phyloP scores from a whole-genome alignment of 2,329 filamentous ascomycete species.

The Arthrobotrys pseudoclavata region DNA sequence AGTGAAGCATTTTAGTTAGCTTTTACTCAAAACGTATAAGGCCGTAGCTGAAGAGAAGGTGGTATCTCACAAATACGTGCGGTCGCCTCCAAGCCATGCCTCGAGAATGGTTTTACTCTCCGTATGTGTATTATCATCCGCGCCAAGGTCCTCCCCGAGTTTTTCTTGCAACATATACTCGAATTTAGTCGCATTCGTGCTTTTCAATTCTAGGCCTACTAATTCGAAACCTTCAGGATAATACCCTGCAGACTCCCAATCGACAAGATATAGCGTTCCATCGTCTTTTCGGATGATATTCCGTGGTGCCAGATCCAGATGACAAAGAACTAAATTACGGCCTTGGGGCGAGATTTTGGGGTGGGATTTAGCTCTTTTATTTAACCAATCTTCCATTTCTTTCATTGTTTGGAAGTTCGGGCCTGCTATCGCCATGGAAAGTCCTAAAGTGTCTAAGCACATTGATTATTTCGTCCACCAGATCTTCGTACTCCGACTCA shows the following conservation, averaged over 20 bases:
- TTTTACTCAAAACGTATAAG: too few species aligned
- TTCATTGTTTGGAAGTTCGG: neutral
- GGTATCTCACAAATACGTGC: too few species aligned
- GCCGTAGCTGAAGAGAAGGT: too few species aligned
- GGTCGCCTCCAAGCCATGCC: too few species aligned
- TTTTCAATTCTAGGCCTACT: neutral
- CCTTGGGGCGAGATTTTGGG: neutral
- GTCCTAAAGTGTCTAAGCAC: neutral
- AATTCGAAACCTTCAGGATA: slow-evolving; percentile 8
- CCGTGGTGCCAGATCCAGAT: slow-evolving; percentile 7
- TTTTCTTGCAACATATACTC: neutral
- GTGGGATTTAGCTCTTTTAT: neutral
- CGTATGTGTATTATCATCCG: too few species aligned
- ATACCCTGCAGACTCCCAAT: slow-evolving; percentile 23
- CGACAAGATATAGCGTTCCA: slow-evolving; percentile 5
- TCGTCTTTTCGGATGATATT: slow-evolving; percentile 1
- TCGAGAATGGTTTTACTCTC: too few species aligned
- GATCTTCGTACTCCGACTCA: neutral
- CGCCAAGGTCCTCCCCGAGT: too few species aligned
- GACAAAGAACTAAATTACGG: slow-evolving; percentile 15
- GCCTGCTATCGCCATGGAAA: neutral
- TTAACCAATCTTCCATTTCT: neutral
- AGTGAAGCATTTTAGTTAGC: too few species aligned
- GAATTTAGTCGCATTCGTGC: neutral
- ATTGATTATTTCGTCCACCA: neutral